phyloP scores from a whole-genome alignment of 345 rosid species.

The Combretum micranthum region DNA sequence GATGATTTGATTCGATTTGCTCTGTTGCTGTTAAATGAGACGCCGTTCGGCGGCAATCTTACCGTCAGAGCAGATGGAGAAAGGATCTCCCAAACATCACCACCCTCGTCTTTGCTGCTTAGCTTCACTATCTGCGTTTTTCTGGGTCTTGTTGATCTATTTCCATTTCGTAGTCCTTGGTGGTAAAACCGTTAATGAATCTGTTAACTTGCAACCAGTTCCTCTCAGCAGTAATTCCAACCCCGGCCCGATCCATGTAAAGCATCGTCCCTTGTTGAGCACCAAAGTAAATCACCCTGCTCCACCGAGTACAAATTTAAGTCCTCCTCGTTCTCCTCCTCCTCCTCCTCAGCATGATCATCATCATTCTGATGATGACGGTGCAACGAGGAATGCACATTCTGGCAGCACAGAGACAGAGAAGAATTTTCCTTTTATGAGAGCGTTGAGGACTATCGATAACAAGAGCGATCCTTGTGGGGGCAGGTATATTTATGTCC shows the following conservation, averaged over 20 bases:
- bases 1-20: neutral
- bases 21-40: slow-evolving; percentile 6
- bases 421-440: slow-evolving; percentile 15
- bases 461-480: slow-evolving; percentile 22
- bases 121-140: slow-evolving; percentile 13
- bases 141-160: slow-evolving; percentile 15
- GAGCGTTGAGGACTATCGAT: slow-evolving; percentile 14
- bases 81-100: slow-evolving; percentile 13
- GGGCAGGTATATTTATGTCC: slow-evolving; percentile 20
- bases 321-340: neutral
- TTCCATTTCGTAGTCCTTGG: slow-evolving; percentile 17
- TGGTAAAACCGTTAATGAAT: slow-evolving; percentile 4
- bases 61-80: slow-evolving; percentile 14
- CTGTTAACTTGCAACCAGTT: slow-evolving; percentile 6
- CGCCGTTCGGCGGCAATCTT: slow-evolving; percentile 10
- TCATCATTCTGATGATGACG: neutral
- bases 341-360: too few relatives aligned
- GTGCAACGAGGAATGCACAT: neutral
- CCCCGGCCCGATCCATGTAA: neutral
- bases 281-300: neutral
- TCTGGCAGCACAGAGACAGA: neutral
- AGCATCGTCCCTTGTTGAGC: slow-evolving; percentile 3
- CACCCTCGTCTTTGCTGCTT: slow-evolving; percentile 17
- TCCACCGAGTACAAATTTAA: neutral
- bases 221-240: slow-evolving; percentile 3